Evolutionary conservation across 108 stramenopile species (phyloP), one percentile per base, ranked within the genome.

Genomic region (Cylindrotheca closterium): DNA sequence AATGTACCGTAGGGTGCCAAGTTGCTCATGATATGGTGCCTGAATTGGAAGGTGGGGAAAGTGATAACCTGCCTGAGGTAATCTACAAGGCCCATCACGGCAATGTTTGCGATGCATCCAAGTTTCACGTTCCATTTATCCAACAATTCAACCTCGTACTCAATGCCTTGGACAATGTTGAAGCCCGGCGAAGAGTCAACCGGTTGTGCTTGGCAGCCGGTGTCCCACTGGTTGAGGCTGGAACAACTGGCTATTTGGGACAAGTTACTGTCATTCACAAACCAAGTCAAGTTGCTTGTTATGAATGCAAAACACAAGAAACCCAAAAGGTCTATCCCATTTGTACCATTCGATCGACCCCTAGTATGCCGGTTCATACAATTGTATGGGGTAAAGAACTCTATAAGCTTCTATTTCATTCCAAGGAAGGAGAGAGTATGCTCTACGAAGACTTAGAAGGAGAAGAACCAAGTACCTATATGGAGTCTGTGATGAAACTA

Each of bases 381-480:
- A 95, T 99, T 60, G 98, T 99, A 2, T 99, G 99, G 99, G 96
- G 96, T 28, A 99, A 99, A 85, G 98, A 99, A 79, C 71, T 98
- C 30, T 98, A 94, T 79, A 97, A 96, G 60, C 84, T 99, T 24
- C 69, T 97, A 31, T 98, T 98, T 70, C 92, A 86, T 4, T 61
- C 63, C 33, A 83, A 90, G 47, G 68, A 74, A 4, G 78, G 90
- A 67, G 93, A 92, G 18, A 92, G 86, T 33, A 97, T 97, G 93
- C 78, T 97, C 18, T 94, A 57, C 59, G 97, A 96, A 67, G 83
- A 74, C 37, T 47, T 68, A 15, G 10, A 28, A 10, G 50, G 45
- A 27, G 53, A 56, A 28, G 88, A 86, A 59, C 77, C 76, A 18
- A 77, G 74, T 62, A 88, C 88, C 10, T 91, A 85, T 55, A 94